These are phyloP conservation scores for Colletotrichum gigasporum DNA, from an alignment of 2,329 filamentous ascomycete species.

Conservation along the genomic window DNA sequence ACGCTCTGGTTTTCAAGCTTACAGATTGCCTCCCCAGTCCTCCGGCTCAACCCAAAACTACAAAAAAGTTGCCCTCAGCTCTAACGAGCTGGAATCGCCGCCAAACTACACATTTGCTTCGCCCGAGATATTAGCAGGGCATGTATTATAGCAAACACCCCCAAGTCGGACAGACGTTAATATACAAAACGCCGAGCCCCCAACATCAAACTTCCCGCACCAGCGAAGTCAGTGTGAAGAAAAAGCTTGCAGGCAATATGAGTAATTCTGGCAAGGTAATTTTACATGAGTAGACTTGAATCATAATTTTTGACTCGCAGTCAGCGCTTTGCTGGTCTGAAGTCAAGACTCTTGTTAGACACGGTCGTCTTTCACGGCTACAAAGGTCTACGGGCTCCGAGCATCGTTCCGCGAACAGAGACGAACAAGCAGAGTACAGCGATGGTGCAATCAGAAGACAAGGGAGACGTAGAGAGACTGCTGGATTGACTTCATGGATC, in stretches of 20 bases:
- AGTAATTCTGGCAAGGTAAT: no score
- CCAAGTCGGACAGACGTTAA: conserved; percentile 19
- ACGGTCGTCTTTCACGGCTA: no score
- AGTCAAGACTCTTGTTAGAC: no score
- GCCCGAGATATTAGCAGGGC: conserved; percentile 11
- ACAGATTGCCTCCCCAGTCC: conserved; percentile 24
- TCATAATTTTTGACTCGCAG: no score
- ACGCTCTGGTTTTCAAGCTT: conserved; percentile 25
- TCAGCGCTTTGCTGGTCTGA: no score
- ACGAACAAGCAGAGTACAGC: no score
- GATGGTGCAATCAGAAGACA: no score
- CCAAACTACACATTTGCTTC: conserved; percentile 18
- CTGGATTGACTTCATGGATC: not conserved
- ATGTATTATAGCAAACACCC: conserved; percentile 27
- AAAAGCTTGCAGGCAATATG: not conserved
- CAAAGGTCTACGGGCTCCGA: no score
- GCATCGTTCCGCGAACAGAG: no score
- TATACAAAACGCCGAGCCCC: conserved; percentile 28
- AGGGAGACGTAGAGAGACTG: not conserved
- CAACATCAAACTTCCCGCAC: not conserved
- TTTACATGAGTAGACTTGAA: no score
- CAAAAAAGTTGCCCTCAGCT: conserved; percentile 3
- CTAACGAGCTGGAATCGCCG: not conserved
- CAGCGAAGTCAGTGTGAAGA: no score
- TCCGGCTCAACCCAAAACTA: conserved; percentile 17